Percentiles rank a stretch among this genome's conserved stretches.
Evolutionary conservation across 352 stramenopile genomes (phyloP).

Genomic region (Globisporangium nodosum): DNA sequence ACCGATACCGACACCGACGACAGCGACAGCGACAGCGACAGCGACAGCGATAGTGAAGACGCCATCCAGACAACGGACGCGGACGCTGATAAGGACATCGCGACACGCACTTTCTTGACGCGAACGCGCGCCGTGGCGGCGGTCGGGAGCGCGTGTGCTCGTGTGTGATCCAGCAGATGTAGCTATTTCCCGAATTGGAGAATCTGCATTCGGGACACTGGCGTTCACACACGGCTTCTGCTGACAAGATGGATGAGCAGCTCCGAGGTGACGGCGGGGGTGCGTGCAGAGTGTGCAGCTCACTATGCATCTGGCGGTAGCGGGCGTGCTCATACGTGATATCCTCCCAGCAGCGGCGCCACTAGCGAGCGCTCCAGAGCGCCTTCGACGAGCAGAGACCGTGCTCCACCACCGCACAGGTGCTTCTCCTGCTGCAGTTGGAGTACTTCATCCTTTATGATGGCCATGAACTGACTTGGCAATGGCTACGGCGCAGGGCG

Average conservation of each 20-base stretch:
- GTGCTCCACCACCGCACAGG: conserved; percentile 57
- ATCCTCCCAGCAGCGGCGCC: neutral
- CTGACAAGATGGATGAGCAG: neutral
- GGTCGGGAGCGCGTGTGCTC: too few species aligned
- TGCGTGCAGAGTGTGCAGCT: neutral
- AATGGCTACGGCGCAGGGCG: conserved; percentile 16
- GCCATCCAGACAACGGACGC: too few species aligned
- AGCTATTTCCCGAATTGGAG: conserved; percentile 4
- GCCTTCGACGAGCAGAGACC: conserved; percentile 62
- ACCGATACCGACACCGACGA: too few species aligned
- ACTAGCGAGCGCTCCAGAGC: conserved; percentile 30
- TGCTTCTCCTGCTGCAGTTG: neutral
- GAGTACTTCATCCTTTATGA: neutral
- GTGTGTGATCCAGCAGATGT: neutral
- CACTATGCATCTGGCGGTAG: too few species aligned
- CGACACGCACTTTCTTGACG: too few species aligned
- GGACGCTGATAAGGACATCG: too few species aligned
- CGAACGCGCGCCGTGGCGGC: too few species aligned
- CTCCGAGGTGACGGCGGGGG: neutral
- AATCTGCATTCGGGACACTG: neutral
- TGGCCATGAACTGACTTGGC: too few species aligned
- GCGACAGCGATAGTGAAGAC: too few species aligned
- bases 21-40: too few species aligned
- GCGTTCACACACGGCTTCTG: too few species aligned
- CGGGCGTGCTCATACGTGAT: neutral